phyloP scores from a whole-genome alignment of 2,329 filamentous ascomycete species.

The Bipolaris cookei region DNA sequence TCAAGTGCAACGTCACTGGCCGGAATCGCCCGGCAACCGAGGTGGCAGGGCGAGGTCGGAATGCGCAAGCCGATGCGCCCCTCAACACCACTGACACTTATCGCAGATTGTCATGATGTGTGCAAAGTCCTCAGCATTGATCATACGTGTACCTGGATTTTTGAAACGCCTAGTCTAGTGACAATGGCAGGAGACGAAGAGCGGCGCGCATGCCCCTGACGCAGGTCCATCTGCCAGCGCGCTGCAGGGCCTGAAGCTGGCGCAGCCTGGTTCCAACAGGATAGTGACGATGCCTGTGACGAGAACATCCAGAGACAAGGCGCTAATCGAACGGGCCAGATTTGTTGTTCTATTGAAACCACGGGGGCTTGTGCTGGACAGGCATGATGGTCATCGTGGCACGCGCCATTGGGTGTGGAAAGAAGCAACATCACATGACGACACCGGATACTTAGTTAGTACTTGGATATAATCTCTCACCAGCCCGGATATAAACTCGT shows the following conservation, averaged over 20 bases:
- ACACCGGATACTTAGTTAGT: not conserved
- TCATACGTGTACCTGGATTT: not conserved
- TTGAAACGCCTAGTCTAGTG: not conserved
- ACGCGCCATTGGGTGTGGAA: constrained; percentile 11
- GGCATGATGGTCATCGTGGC: constrained; percentile 8
- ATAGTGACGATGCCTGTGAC: constrained; percentile 41
- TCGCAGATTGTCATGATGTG: not conserved
- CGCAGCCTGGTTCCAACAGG: not conserved
- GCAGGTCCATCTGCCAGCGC: not conserved
- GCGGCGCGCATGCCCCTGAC: not conserved
- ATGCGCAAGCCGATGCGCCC: constrained; percentile 16
- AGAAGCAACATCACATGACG: constrained; percentile 13
- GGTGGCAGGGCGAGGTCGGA: constrained; percentile 21
- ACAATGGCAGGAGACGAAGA: not conserved
- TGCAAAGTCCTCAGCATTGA: not conserved
- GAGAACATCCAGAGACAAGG: constrained; percentile 45
- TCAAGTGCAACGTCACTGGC: constrained; percentile 67
- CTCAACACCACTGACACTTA: constrained; percentile 13
- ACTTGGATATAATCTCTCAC: constrained; percentile 6
- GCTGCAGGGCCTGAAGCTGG: not conserved
- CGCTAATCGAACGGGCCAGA: constrained; percentile 19
- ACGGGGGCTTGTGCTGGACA: constrained; percentile 9
- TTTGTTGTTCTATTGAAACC: constrained; percentile 14
- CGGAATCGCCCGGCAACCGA: constrained; percentile 52
- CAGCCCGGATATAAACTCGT: no score